Evolutionary conservation across 352 stramenopile species (phyloP), one percentile per base, ranked within the genome.

Genomic region (Blastocystis sp.): DNA sequence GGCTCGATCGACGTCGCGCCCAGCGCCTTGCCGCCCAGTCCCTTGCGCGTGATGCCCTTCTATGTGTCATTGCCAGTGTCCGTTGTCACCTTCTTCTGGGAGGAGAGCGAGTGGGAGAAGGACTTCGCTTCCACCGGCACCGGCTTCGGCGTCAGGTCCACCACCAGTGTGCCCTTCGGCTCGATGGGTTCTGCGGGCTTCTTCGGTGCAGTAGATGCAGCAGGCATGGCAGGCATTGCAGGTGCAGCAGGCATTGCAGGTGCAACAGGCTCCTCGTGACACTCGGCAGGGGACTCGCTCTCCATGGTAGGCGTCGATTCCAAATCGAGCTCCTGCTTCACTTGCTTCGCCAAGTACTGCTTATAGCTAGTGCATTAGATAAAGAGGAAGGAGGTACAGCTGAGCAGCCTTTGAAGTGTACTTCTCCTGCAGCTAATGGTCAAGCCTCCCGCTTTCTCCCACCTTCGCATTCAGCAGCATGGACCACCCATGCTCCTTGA

Each of bases 401-500:
- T 84, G 74, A 59, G 74, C 74, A 45, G 74, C 74, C 53, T 84
- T 84, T 14, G 21, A 66, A n/a, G 74, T 67, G 45, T 84, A 84
- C 74, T 84, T 84, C 17, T 84, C 74, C 45, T 84, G 74, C 28
- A 84, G 28, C 74, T 84, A 84, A 14, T 21, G 21, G 45, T 66
- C 21, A 84, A 52, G 1, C 19, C n/a, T 23, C 14, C 11, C 14
- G 2, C 28, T 28, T 40, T 17, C n/a, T n/a, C 17, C 3, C 21
- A 84, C 74, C 74, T 84, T 84, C 59, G 60, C 48, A 69, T 84
- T 84, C 61, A 59, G 34, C 21, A 84, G 60, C 60, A 69, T 69
- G n/a, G 74, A 84, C 78, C 78, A 88, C 28, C 78, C 78, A 28
- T 88, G 60, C 38, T 88, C 78, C 28, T 79, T 76, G 38, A 88